A percentile compares a stretch with the other conserved stretches of the same genome.
phyloP scores from a whole-genome alignment of 164 flowering plant species.

The Piper longum region DNA sequence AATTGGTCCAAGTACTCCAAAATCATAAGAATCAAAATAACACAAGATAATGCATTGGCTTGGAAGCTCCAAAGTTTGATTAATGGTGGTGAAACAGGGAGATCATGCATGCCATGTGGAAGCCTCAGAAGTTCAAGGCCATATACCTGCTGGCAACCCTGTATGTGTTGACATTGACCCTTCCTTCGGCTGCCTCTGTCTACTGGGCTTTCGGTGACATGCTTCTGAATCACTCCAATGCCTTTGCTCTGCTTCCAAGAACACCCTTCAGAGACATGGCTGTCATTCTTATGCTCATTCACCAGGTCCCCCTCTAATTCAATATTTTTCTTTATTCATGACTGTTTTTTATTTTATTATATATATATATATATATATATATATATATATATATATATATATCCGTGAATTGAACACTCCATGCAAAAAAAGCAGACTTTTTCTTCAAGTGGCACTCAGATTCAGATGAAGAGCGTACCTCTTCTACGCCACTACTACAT shows the following conservation, averaged over 20 bases:
- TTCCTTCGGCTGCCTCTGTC: slow-evolving; percentile 75
- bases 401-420: not conserved
- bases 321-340: not conserved
- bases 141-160: slow-evolving; percentile 73
- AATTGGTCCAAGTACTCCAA: no score
- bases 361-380: not conserved
- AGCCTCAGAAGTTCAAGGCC: slow-evolving; percentile 90
- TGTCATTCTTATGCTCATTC: slow-evolving; percentile 87
- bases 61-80: no score
- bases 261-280: slow-evolving; percentile 68
- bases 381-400: not conserved
- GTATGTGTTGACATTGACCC: slow-evolving; percentile 80
- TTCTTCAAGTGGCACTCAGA: not conserved
- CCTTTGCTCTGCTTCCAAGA: slow-evolving; percentile 79
- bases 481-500: no score
- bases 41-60: no score
- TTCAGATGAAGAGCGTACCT: no score
- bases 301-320: slow-evolving; percentile 36
- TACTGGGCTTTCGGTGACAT: slow-evolving; percentile 94
- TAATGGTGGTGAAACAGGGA: slow-evolving; percentile 34
- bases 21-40: no score
- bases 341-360: not conserved
- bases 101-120: slow-evolving; percentile 99
- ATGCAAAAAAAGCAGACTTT: not conserved
- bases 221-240: slow-evolving; percentile 90